Evolutionary conservation across 768 basidiomycete species (phyloP), one percentile per base, ranked within the genome.

Genomic region (Neoboletus magnificus): DNA sequence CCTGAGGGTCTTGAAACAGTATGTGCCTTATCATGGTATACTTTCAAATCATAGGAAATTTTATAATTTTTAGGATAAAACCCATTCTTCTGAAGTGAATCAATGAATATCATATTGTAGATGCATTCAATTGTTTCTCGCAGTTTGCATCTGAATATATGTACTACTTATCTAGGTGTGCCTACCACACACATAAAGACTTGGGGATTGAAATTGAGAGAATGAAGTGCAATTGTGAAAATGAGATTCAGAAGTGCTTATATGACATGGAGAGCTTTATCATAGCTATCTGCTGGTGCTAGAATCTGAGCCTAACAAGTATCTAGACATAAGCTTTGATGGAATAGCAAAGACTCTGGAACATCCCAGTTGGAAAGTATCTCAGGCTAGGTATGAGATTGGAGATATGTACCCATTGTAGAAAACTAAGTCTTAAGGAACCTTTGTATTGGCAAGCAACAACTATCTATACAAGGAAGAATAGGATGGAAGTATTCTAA

Each of bases 1-100:
- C 42, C 44, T 47, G 37, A 35, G 15, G 5, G 3, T 33, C 10
- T 13, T 40, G 36, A 11, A 29, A 41, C 46, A 50, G 64, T 63
- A 25, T 39, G 52, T 56, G 1, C 0, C 40, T 42, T 1, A 25
- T 8, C 0, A 50, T 42, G 23, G 15, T 40, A 3, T 1, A 40
- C 7, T 27, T 8, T n/a, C 7, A 29, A n/a, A 32, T 2, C 0
- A 33, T 6, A 27, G 36, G 11, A 23, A 37, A 33, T 13, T 22
- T 54, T 16, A 51, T 41, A 3, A 1, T 30, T 33, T 37, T 22
- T 20, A 66, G 62, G 15, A 23, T 55, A 27, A 29, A 48, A 42
- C 4, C 10, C 40, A 15, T 30, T 20, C 51, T n/a, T 15, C 7
- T 9, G 23, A 27, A 18, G 22, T 20, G 10, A 35, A 43, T 5